Conservation (phyloP, 164 flowering plant genomes). For the Aristolochia contorta region DNA sequence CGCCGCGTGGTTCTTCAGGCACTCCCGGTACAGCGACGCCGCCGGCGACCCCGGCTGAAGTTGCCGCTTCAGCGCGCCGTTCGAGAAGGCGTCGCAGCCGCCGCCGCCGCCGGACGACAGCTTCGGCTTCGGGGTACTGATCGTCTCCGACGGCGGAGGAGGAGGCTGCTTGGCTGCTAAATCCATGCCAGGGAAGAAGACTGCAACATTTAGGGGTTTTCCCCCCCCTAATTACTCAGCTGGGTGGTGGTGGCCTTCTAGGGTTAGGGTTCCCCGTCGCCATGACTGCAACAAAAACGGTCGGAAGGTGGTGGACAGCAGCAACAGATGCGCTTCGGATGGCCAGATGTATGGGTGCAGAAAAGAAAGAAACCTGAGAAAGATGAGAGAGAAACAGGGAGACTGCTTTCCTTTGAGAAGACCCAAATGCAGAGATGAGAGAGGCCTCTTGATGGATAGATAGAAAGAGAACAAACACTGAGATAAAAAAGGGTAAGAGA, state of each 20-base stretch:
- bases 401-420: constrained; percentile 2
- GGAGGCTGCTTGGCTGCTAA: constrained; percentile 2
- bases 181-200: background rate
- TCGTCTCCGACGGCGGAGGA: too few relatives aligned
- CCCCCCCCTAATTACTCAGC: background rate
- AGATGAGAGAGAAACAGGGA: background rate
- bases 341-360: background rate
- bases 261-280: background rate
- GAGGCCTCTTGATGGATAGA: background rate
- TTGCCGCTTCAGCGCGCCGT: constrained; percentile 32
- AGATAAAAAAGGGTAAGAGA: too few relatives aligned
- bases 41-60: constrained; percentile 7
- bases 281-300: constrained; percentile 3
- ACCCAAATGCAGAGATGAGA: constrained; percentile 4
- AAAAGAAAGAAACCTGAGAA: too few relatives aligned
- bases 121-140: constrained; percentile 6
- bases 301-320: constrained; percentile 16
- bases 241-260: background rate
- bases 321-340: constrained; percentile 2
- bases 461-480: constrained; percentile 1
- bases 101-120: constrained; percentile 1
- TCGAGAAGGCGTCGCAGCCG: constrained; percentile 30
- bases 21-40: constrained; percentile 41
- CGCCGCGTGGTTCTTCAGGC: constrained; percentile 50
- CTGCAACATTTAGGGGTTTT: too few relatives aligned